Base-by-base conservation (phyloP, 441 rosid genomes). In the Aleurites moluccanus region DNA sequence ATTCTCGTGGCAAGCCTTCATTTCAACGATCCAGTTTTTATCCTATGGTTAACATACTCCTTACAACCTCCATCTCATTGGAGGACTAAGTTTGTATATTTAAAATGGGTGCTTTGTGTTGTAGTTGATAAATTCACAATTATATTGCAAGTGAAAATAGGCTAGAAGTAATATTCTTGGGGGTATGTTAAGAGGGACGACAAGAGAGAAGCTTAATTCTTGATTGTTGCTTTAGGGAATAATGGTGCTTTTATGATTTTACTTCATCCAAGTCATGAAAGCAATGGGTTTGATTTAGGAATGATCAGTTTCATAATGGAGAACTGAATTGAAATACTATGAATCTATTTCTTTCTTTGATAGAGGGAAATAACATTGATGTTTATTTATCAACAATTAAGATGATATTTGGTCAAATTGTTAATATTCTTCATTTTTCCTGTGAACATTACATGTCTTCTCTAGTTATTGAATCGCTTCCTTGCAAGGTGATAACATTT, bases 271-370 rank as follows among this genome's bases (percentile, higher is more conserved):
- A 33, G 15, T 55, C 35, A 13, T 7, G 1, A 7, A 42, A 23
- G 6, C 57, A 73, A 50, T 53, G 47, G 10, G 20, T 64, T 74
- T 44, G 2, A 60, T 60, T 60, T 45, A 27, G 42, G 27, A 72
- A 0, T n/a, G 35, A 10, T 59, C 9, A 9, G 66, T 28, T 25
- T 21, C 30, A 10, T 23, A 2, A 25, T 25, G 3, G 28, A 57
- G 28, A n/a, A 23, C 10, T 57, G 9, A 5, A 23, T 23, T 23
- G 18, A 57, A 25, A 23, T 15, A 15, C 25, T 20, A 23, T 3
- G 1, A 25, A 23, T 57, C 16, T 23, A 3, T 57, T 11, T 42
- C 8, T 57, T 30, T 57, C 30, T 57, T 57, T 57, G 62, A 57
- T 23, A 33, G 59, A 18, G 6, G 10, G 23, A 53, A 25, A 9